These are phyloP conservation scores for Alternaria incomplexa DNA, from an alignment of 2,329 filamentous ascomycete genomes.

Conservation along the genomic window DNA sequence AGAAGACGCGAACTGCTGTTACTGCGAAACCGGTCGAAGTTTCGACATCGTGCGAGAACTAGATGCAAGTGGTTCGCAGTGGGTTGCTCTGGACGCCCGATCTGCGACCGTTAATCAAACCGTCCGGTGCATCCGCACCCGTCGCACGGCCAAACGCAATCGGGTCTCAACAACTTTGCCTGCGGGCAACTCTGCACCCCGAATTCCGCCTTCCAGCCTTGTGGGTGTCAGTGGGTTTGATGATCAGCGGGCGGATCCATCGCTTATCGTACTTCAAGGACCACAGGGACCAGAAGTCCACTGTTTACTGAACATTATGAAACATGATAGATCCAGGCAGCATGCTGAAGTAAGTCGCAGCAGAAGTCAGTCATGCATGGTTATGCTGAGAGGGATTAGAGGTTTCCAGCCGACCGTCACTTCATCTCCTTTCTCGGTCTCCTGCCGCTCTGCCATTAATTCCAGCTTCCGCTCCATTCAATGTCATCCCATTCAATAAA, in stretches of 20 bases:
- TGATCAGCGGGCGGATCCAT: slow-evolving; percentile 1
- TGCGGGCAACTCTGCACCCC: not conserved
- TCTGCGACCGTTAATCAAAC: not conserved
- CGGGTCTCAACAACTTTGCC: not conserved
- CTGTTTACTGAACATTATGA: not conserved
- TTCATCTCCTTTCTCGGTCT: not conserved
- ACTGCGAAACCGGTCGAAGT: not conserved
- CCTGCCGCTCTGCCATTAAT: not conserved
- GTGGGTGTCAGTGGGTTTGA: not conserved
- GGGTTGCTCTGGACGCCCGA: not conserved
- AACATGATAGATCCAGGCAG: not conserved
- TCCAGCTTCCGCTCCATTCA: not conserved
- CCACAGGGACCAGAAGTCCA: not conserved
- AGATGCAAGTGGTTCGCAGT: slow-evolving; percentile 3
- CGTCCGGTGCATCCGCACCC: not conserved
- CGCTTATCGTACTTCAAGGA: not conserved
- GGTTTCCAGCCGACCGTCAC: not conserved
- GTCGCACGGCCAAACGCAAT: not conserved
- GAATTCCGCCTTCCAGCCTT: not conserved
- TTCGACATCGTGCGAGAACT: not conserved
- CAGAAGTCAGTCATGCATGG: not conserved
- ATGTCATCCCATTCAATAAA: not conserved
- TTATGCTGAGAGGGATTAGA: not conserved
- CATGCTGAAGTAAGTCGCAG: not conserved
- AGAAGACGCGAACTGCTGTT: slow-evolving; percentile 5